These are phyloP conservation scores for Trichosporon coremiiforme DNA, from an alignment of 1,284 basidiomycete species.

Conservation along the genomic window DNA sequence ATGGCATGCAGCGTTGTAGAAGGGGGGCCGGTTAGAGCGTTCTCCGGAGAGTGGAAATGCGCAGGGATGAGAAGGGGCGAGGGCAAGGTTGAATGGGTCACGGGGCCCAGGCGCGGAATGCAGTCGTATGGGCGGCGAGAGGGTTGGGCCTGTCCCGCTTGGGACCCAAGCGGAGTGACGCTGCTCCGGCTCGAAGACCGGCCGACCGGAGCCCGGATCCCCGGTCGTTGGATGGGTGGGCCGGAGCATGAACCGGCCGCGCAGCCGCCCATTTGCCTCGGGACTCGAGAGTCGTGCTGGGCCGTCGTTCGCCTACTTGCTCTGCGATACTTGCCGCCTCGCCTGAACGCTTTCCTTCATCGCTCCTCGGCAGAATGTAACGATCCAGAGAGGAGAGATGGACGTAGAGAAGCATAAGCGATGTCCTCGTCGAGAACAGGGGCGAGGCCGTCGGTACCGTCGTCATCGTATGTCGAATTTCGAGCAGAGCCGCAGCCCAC, in stretches of 20 bases:
- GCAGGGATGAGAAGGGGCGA: neutral
- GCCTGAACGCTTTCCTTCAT: neutral
- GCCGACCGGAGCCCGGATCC: no score
- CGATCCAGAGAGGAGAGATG: neutral
- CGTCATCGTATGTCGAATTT: neutral
- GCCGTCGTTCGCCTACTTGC: neutral
- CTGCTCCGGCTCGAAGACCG: neutral
- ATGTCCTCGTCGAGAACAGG: neutral
- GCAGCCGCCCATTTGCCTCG: no score
- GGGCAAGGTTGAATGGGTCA: neutral
- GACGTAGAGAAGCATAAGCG: neutral
- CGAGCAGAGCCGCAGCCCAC: no score
- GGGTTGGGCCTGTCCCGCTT: no score
- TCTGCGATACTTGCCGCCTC: neutral
- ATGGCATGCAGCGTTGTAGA: neutral
- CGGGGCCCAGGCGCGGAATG: neutral
- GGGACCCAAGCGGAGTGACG: neutral
- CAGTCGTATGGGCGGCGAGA: neutral
- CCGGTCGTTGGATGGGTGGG: neutral
- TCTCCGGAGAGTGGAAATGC: neutral
- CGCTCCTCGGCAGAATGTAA: neutral
- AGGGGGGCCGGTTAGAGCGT: neutral
- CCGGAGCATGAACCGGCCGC: neutral
- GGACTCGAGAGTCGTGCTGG: neutral
- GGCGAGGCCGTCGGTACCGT: neutral